Base-by-base conservation (phyloP, 225 moss, liverwort and hornwort species). In the Bryum argenteum region DNA sequence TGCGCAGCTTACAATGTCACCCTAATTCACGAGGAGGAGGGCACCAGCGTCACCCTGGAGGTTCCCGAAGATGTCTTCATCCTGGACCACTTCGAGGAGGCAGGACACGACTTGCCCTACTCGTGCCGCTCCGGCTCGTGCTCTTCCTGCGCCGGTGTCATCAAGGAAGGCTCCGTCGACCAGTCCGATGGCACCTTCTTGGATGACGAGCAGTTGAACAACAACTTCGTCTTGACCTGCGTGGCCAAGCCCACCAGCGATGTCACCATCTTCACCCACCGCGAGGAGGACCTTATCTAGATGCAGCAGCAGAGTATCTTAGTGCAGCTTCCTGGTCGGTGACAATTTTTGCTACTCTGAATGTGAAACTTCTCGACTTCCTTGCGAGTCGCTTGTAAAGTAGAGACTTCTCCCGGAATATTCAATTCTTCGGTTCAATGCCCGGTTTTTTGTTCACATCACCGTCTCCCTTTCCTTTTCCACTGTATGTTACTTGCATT, bases 221-320 rank as follows among this genome's bases (percentile, higher is more conserved):
- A 0, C 0, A 82, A 85, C 12, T 90, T 21, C 14, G 84, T 90
- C 18, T 66, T 92, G 62, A 88, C 84, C 1, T 92, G 91, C 55
- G 79, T 90, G 16, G 85, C 91, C 0, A 79, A 77, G 48, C 84
- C 88, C 43, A 81, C 66, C 9, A 82, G 85, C 60, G 79, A 92
- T 44, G 2, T 64, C 6, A 78, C 88, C 14, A 71, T 92, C n/a
- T 14, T 1, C 15, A 88, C 90, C 0, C 82, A 92, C 59, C 59
- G 79, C 75, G 90, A 92, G 73, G 82, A 80, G 68, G 71, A 76
- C 0, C 42, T 84, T 2, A 0, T 0, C 15, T 84, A 84, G 69
- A 33, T 28, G 28, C 28, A 65, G 23, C 7, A 24, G 2, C 3
- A 51, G n/a, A 14, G 28, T 2, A 2, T 28, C 2, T 28, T 5